These are phyloP conservation scores for Yamadazyma scolyti DNA, from an alignment of 805 yeast genomes.

Conservation along the genomic window DNA sequence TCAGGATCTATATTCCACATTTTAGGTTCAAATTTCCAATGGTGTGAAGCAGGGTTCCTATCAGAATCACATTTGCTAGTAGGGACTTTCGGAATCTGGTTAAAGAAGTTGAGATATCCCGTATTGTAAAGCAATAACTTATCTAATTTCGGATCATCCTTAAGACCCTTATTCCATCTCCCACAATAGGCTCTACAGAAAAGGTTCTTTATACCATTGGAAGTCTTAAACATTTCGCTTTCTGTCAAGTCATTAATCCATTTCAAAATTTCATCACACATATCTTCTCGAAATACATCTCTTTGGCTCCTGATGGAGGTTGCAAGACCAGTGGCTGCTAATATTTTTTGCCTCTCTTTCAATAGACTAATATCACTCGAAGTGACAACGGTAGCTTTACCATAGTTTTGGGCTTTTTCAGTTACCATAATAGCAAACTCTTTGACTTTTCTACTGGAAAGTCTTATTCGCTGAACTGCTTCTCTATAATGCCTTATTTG, in stretches of 20 bases:
- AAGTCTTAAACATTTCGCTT: slow-evolving; percentile 50
- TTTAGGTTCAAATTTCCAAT: slow-evolving; percentile 39
- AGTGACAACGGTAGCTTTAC: slow-evolving; percentile 66
- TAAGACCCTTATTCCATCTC: slow-evolving; percentile 59
- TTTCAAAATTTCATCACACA: slow-evolving; percentile 66
- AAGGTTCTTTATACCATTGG: slow-evolving; percentile 42
- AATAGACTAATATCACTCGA: slow-evolving; percentile 50
- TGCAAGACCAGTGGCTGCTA: slow-evolving; percentile 63
- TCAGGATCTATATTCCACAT: slow-evolving; percentile 46
- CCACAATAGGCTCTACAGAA: slow-evolving; percentile 57
- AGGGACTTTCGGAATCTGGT: slow-evolving; percentile 37
- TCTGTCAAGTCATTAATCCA: slow-evolving; percentile 63
- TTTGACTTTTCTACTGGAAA: slow-evolving; percentile 59
- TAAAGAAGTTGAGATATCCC: slow-evolving; percentile 31
- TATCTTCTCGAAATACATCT: slow-evolving; percentile 75
- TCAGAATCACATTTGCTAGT: slow-evolving; percentile 7
- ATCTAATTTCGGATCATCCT: slow-evolving; percentile 10
- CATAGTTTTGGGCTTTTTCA: slow-evolving; percentile 54
- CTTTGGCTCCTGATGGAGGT: slow-evolving; percentile 63
- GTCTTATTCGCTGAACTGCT: slow-evolving; percentile 60
- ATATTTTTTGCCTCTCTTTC: slow-evolving; percentile 48
- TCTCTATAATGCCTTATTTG: slow-evolving; percentile 73
- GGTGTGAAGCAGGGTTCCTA: slow-evolving; percentile 11
- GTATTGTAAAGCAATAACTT: slow-evolving; percentile 16
- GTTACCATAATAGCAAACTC: slow-evolving; percentile 75